phyloP scores from a whole-genome alignment of 129 eudicot species.

The Mikania micrantha region DNA sequence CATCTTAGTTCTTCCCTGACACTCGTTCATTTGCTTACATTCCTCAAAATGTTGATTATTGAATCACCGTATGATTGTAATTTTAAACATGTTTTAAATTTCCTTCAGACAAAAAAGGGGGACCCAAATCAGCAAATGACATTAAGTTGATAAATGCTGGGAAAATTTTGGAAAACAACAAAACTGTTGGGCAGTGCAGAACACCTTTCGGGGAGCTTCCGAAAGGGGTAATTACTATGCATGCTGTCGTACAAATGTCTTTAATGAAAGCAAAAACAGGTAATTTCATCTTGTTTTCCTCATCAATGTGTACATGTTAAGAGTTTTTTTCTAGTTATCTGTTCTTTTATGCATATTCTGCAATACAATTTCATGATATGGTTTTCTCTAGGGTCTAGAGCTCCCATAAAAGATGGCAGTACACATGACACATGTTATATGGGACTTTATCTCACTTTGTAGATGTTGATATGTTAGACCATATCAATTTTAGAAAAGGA shows the following conservation, averaged over 20 bases:
- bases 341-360: not conserved
- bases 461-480: not conserved
- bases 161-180: slow-evolving; percentile 82
- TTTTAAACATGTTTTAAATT: not conserved
- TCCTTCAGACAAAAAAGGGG: slow-evolving; percentile 64
- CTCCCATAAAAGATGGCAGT: not conserved
- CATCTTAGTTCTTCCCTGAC: not conserved
- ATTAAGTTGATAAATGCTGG: slow-evolving; percentile 80
- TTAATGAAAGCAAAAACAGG: slow-evolving; percentile 85
- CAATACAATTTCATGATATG: not conserved
- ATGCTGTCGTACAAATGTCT: slow-evolving; percentile 95
- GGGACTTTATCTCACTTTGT: not conserved
- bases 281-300: slow-evolving; percentile 18
- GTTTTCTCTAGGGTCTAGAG: not conserved
- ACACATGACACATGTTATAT: not conserved
- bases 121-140: slow-evolving; percentile 77
- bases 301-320: not conserved
- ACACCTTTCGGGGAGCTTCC: slow-evolving; percentile 82
- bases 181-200: slow-evolving; percentile 81
- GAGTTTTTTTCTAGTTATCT: not conserved
- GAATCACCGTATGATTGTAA: not conserved
- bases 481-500: not conserved
- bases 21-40: not conserved
- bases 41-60: not conserved
- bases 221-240: slow-evolving; percentile 85